A percentile compares a stretch with the other conserved stretches of the same genome.
phyloP scores from a whole-genome alignment of 305 asterid species.

The Nicotiana rustica region DNA sequence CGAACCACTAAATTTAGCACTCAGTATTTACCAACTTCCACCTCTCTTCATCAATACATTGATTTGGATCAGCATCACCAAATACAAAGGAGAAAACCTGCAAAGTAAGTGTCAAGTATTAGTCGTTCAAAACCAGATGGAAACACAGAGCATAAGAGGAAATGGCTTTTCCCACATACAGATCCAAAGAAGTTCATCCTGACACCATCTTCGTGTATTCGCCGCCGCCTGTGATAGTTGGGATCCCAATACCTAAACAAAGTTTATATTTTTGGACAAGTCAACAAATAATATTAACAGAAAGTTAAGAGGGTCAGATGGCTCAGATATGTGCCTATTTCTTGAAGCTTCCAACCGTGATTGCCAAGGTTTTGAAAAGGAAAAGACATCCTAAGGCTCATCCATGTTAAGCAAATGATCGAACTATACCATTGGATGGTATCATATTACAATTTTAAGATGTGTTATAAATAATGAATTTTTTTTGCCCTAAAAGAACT shows the following conservation, averaged over 20 bases:
- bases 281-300: neutral
- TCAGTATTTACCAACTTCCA: conserved; percentile 98
- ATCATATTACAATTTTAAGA: no score
- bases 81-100: conserved; percentile 93
- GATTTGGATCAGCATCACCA: conserved; percentile 98
- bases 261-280: neutral
- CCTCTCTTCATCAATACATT: conserved; percentile 97
- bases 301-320: neutral
- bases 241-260: conserved; percentile 92
- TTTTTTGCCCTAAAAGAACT: no score
- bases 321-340: neutral
- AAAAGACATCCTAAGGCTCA: neutral
- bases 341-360: neutral
- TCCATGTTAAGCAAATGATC: neutral
- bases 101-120: conserved; percentile 40
- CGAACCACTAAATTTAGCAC: conserved; percentile 82
- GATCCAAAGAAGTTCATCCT: conserved; percentile 90
- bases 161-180: conserved; percentile 52
- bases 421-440: neutral
- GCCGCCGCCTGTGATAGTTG: conserved; percentile 72
- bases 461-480: no score
- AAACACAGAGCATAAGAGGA: conserved; percentile 4
- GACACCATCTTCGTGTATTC: conserved; percentile 55
- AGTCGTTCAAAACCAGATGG: conserved; percentile 33
- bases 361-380: neutral